A percentile compares a stretch with the other conserved stretches of the same genome.
phyloP scores from a whole-genome alignment of 306 rosid genomes.

The Trichosanthes truncata region DNA sequence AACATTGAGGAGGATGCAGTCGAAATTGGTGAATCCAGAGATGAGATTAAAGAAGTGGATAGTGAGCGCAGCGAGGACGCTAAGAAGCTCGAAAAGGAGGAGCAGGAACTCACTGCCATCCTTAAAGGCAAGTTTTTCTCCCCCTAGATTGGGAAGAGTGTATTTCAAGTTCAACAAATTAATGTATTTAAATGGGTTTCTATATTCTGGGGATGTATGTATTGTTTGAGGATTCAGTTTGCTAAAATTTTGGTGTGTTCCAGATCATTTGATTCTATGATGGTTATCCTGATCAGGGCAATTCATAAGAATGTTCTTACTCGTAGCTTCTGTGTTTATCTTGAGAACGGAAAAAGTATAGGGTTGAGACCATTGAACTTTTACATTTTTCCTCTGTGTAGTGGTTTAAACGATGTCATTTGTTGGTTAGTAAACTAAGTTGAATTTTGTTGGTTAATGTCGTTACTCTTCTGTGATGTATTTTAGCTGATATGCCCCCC shows the following conservation, averaged over 20 bases:
- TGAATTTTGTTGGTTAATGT: not conserved
- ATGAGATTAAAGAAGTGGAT: not conserved
- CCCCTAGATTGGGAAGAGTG: not conserved
- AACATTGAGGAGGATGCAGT: conserved; percentile 19
- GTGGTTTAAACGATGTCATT: not conserved
- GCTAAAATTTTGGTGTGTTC: not conserved
- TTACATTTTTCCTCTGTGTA: not conserved
- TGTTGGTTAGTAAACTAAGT: not conserved
- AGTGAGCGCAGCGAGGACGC: not conserved
- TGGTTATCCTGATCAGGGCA: not conserved
- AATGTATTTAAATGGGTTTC: not conserved
- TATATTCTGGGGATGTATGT: not conserved
- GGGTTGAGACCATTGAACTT: not conserved
- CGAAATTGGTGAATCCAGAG: conserved; percentile 10
- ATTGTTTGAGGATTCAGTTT: not conserved
- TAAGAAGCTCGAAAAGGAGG: conserved; percentile 33
- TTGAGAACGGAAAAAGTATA: not conserved
- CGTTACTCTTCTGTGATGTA: not conserved
- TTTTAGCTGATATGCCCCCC: not conserved
- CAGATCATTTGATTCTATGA: not conserved
- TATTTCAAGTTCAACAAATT: not conserved
- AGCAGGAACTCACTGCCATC: conserved; percentile 47
- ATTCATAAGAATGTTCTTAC: not conserved
- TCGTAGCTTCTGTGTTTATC: not conserved
- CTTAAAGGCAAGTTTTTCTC: conserved; percentile 38